Evolutionary conservation across 208 protist species (phyloP).

Genomic region (Trypanosoma mega): DNA sequence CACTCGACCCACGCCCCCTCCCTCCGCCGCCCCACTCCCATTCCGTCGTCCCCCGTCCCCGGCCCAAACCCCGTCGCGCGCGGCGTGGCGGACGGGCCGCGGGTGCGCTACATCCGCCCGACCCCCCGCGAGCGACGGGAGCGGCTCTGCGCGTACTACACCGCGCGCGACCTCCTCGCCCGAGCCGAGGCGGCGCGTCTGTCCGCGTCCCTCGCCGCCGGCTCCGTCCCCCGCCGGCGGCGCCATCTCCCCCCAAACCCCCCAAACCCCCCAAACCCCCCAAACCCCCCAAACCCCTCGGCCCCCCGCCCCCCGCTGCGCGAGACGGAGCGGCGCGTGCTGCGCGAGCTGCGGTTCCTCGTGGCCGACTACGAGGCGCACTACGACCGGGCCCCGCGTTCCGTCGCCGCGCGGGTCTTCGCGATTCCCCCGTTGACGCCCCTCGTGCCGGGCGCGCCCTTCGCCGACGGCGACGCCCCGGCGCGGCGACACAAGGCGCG

Average conservation of each 20-base stretch:
- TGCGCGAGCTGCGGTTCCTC: conserved; percentile 6
- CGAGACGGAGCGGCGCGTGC: neutral
- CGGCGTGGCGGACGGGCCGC: too few species aligned
- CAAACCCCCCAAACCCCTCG: neutral
- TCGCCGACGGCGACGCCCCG: too few species aligned
- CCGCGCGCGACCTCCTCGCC: conserved; percentile 9
- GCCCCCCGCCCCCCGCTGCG: neutral
- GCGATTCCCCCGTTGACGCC: neutral
- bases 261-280: neutral
- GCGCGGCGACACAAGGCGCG: neutral
- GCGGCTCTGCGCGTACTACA: conserved; percentile 25
- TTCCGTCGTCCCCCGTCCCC: too few species aligned
- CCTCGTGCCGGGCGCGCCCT: neutral
- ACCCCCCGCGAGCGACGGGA: conserved; percentile 15
- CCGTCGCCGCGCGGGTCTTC: neutral
- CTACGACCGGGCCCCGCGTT: conserved; percentile 5
- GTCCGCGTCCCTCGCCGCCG: neutral
- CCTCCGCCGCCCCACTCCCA: conserved; percentile 1
- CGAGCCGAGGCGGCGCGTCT: neutral
- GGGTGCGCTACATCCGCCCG: conserved; percentile 15
- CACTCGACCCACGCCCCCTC: neutral
- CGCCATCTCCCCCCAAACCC: neutral
- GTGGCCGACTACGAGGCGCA: conserved; percentile 21
- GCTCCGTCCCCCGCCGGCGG: neutral
- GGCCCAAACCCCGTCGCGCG: too few species aligned